Evolutionary conservation across 176 grass and related monocot genomes (phyloP).

Genomic region (Poa annua): DNA sequence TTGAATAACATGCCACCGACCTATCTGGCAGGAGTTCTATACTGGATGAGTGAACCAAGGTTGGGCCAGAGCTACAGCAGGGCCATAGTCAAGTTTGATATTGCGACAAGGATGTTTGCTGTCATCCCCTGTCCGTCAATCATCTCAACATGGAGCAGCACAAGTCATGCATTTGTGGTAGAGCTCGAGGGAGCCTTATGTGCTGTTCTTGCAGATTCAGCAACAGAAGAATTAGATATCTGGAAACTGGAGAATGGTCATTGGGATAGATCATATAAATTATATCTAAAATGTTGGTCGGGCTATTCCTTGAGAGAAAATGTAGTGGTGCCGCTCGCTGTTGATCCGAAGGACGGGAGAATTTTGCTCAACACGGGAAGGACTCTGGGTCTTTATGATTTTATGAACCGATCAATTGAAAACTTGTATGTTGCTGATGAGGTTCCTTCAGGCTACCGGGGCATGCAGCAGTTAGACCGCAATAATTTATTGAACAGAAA

Average conservation of each 20-base stretch:
- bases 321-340: neutral
- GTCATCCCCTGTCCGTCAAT: neutral
- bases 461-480: no score
- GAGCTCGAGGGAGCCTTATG: neutral
- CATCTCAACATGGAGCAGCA: neutral
- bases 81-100: neutral
- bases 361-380: neutral
- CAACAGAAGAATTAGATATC: neutral
- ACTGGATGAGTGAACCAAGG: slow-evolving; percentile 16
- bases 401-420: neutral
- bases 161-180: neutral
- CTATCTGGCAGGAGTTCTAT: neutral
- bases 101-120: neutral
- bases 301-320: neutral
- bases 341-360: neutral
- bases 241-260: neutral
- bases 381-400: neutral
- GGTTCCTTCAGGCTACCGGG: neutral
- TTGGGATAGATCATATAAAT: neutral
- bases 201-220: neutral
- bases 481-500: no score
- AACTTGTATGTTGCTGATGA: neutral
- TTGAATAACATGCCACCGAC: neutral
- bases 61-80: neutral
- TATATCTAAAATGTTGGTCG: neutral